Percentiles rank a stretch among this genome's conserved stretches.
Evolutionary conservation across 2,329 filamentous ascomycete species (phyloP).

Genomic region (Clonostachys chloroleuca): DNA sequence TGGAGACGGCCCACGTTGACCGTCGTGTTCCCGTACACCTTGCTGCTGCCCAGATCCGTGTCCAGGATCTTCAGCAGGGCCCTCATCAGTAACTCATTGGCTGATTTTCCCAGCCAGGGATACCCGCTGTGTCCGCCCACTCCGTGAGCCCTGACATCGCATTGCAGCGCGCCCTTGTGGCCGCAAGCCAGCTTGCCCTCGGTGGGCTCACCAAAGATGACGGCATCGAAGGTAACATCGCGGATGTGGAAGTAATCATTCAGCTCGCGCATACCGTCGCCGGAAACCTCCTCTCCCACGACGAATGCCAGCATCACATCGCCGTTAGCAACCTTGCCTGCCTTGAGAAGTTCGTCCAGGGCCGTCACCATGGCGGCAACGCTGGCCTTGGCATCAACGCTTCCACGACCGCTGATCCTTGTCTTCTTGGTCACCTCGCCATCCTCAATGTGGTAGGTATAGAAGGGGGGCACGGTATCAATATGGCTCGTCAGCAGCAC

Average conservation of each 20-base stretch:
- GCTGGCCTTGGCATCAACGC: conserved; percentile 66
- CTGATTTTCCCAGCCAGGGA: conserved; percentile 82
- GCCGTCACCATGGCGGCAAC: conserved; percentile 74
- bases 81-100: conserved; percentile 76
- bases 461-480: conserved; percentile 71
- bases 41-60: conserved; percentile 68
- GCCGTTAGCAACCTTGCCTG: conserved; percentile 30
- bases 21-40: conserved; percentile 82
- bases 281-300: conserved; percentile 78
- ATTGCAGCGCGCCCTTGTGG: conserved; percentile 80
- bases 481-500: conserved; percentile 78
- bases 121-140: conserved; percentile 86
- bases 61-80: conserved; percentile 63
- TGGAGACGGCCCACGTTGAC: conserved; percentile 77
- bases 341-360: conserved; percentile 46
- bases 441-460: conserved; percentile 59
- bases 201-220: conserved; percentile 92
- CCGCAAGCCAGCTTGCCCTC: conserved; percentile 83
- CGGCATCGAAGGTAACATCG: conserved; percentile 47
- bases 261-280: conserved; percentile 72
- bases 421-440: conserved; percentile 36
- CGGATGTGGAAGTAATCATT: conserved; percentile 24
- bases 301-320: conserved; percentile 62
- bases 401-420: conserved; percentile 67
- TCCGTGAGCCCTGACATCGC: conserved; percentile 64